Base-by-base conservation (phyloP, 345 rosid species). In the Microcos paniculata region DNA sequence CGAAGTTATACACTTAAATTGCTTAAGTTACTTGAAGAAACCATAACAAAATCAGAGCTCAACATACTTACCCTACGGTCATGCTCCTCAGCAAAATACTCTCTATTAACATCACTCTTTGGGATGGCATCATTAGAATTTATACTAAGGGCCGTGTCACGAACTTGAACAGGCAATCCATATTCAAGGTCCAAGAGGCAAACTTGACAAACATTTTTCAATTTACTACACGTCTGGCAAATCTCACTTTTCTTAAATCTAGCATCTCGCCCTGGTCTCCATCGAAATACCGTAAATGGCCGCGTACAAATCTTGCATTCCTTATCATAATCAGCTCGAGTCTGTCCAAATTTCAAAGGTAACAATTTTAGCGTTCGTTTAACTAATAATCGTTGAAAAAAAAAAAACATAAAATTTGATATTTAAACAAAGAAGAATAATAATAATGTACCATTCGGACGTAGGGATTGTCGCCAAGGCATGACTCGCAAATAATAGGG, bases 181-280 rank as follows among this genome's bases (percentile, higher is more conserved):
- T 93, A 96, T 80, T 96, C 98, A 23, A 92, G 93, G 80, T 96
- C 99, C 84, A 96, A 66, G 76, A 96, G 97, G 78, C 98, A 96
- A 52, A 96, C 99, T 90, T 96, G 98, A 70, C 99, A 94, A n/a
- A 90, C 98, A 78, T 94, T 94, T 80, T 94, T 92, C 81, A 94
- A 79, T 85, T 94, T 94, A 73, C 98, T 88, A 70, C 98, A 94
- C 13, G 98, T 94, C 81, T 94, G 98, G 82, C 98, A 92, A 80
- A 92, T 75, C 83, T 94, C 98, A 0, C 92, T 84, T 79, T 94
- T 94, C 88, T 94, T 94, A 84, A 83, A 91, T 67, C 98, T 86
- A 6, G 98, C 92, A 77, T 91, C 95, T 3, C 97, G 90, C 42
- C 98, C 98, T 1, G 98, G 98, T 62, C 98, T 83, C 98, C 98